Base-by-base conservation (phyloP, 2,329 filamentous ascomycete genomes). In the Macrophomina phaseolina region DNA sequence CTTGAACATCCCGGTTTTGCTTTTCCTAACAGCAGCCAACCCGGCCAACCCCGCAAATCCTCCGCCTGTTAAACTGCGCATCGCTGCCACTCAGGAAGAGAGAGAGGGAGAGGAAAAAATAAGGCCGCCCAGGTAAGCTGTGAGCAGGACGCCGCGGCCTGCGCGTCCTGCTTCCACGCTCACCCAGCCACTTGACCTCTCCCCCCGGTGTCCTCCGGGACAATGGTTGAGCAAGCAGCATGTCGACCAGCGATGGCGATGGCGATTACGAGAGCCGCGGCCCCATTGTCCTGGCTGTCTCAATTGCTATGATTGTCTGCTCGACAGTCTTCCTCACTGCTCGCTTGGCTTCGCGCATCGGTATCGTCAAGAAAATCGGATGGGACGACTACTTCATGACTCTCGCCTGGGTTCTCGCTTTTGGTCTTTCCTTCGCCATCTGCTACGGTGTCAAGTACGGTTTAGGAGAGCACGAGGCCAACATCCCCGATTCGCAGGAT, bases 321-420 rank as follows among this genome's bases (percentile, higher is more conserved):
- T 88, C 91, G 62, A 90, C 90, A 46, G 74, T 91, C 65, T 94
- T 97, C 75, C 91, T 97, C 71, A 83, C 84, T 49, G 85, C 91
- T 42, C 89, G 94, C 65, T 83, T 97, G 71, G 80, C 92, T 49
- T 93, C 91, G 68, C 87, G 93, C 34, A 83, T 87, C 60, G 87
- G 85, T 55, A 89, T 97, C 60, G 90, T 97, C 66, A 87, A 87
- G 71, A 89, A 86, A 65, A 80, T 93, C 62, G 88, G 85, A 65
- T 86, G 87, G 82, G 93, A 97, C 79, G 94, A 97, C 82, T 91
- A 89, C 78, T 87, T 91, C 72, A 95, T 97, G 78, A 78, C 93
- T 11, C 70, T 91, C 48, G 92, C 93, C 65, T 97, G 93, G 94
- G 32, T 88, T 12, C 76, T 93, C 55, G 86, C 89, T 46, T 86